phyloP scores from a whole-genome alignment of 192 early-diverging fungal species.

The Obelidium mucronatum region DNA sequence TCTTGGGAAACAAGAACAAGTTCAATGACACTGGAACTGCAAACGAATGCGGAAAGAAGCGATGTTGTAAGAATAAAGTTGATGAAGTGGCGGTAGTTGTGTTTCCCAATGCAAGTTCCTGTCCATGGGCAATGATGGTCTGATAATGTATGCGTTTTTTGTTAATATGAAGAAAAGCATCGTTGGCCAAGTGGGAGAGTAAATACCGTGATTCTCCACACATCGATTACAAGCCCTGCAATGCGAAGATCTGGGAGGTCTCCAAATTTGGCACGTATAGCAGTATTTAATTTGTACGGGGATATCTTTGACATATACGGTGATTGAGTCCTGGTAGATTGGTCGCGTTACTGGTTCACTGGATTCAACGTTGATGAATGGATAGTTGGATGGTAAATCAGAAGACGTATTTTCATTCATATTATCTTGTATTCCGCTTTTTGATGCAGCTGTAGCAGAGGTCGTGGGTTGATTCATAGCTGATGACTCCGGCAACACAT shows the following conservation, averaged over 20 bases:
- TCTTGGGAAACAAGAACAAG: slow-evolving; percentile 48
- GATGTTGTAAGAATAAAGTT: slow-evolving; percentile 72
- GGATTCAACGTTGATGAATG: slow-evolving; percentile 18
- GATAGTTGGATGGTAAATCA: slow-evolving; percentile 21
- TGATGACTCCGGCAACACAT: background rate
- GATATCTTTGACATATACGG: slow-evolving; percentile 66
- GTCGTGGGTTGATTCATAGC: background rate
- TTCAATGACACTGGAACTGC: slow-evolving; percentile 67
- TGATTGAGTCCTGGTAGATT: slow-evolving; percentile 28
- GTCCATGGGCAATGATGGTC: slow-evolving; percentile 97
- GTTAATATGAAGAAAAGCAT: slow-evolving; percentile 13
- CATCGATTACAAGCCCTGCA: slow-evolving; percentile 91
- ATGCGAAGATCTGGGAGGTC: slow-evolving; percentile 87
- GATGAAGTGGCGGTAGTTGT: slow-evolving; percentile 79
- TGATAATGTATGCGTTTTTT: no score
- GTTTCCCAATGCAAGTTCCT: slow-evolving; percentile 87
- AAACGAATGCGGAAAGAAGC: slow-evolving; percentile 66
- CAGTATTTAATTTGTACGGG: slow-evolving; percentile 85
- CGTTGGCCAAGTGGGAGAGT: no score
- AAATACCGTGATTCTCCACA: slow-evolving; percentile 70
- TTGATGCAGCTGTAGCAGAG: background rate
- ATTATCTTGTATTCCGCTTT: no score
- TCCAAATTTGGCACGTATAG: slow-evolving; percentile 86
- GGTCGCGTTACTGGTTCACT: background rate
- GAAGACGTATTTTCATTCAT: no score